phyloP scores from a whole-genome alignment of 2,329 filamentous ascomycete species.

The Claviceps pazoutovae region DNA sequence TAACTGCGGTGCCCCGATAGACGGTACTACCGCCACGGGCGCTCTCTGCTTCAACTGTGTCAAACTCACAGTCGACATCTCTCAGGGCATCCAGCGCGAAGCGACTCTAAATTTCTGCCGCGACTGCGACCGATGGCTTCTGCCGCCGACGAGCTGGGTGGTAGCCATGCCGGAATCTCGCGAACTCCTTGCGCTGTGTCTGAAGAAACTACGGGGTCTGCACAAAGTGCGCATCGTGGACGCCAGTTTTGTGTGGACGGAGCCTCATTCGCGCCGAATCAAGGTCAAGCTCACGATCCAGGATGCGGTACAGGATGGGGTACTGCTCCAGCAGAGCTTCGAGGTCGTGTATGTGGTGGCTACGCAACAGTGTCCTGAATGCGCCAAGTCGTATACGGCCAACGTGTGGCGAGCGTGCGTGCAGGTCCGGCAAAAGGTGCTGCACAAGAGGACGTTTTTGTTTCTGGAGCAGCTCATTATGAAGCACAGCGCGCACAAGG shows the following conservation, averaged over 20 bases:
- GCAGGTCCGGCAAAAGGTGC: slow-evolving; percentile 92
- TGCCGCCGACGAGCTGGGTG: slow-evolving; percentile 77
- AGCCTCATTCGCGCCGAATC: slow-evolving; percentile 83
- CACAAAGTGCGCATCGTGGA: slow-evolving; percentile 90
- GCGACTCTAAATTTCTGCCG: slow-evolving; percentile 80
- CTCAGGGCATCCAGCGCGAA: slow-evolving; percentile 79
- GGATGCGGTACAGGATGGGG: slow-evolving; percentile 46
- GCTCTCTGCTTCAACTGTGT: slow-evolving; percentile 94
- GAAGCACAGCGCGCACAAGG: slow-evolving; percentile 80
- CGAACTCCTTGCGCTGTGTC: slow-evolving; percentile 81
- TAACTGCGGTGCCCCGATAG: slow-evolving; percentile 92
- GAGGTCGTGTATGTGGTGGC: slow-evolving; percentile 87
- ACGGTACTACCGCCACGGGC: slow-evolving; percentile 73
- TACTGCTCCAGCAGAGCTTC: slow-evolving; percentile 78
- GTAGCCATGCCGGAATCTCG: slow-evolving; percentile 74
- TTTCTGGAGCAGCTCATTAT: slow-evolving; percentile 86
- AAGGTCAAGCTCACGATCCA: slow-evolving; percentile 95
- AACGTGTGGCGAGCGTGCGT: slow-evolving; percentile 91
- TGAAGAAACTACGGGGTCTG: slow-evolving; percentile 75
- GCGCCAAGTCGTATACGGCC: slow-evolving; percentile 87
- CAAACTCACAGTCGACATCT: slow-evolving; percentile 88
- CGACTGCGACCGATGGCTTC: slow-evolving; percentile 89
- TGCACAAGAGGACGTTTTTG: slow-evolving; percentile 68
- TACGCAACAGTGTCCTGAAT: slow-evolving; percentile 88
- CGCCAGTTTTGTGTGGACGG: slow-evolving; percentile 94